Conservation (phyloP, 2,329 filamentous ascomycete species). For the Aspergillus luchuensis region DNA sequence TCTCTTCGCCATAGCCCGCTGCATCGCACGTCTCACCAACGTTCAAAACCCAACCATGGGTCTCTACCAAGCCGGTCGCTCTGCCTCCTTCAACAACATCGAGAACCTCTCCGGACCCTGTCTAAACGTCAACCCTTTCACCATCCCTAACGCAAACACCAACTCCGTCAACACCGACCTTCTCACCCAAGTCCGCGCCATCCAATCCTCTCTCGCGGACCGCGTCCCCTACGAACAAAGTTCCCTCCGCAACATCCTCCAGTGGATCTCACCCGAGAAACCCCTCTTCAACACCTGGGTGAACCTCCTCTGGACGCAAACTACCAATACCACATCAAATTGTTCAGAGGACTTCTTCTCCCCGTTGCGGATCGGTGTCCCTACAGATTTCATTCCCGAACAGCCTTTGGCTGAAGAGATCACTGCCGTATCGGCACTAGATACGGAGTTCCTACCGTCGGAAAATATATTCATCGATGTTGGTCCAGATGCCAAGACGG, state of each 20-base stretch:
- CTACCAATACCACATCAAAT: not conserved
- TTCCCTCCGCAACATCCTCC: constrained; percentile 28
- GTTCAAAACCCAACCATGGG: constrained; percentile 30
- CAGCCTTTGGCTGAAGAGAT: constrained; percentile 11
- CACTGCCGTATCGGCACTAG: constrained; percentile 26
- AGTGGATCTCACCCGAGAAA: constrained; percentile 14
- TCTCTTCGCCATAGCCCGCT: constrained; percentile 32
- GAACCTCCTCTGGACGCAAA: constrained; percentile 36
- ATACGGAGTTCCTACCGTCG: constrained; percentile 27
- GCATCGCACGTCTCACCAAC: constrained; percentile 24
- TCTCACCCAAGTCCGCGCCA: constrained; percentile 16
- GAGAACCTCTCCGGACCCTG: constrained; percentile 33
- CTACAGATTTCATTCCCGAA: constrained; percentile 29
- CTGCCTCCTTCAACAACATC: constrained; percentile 28
- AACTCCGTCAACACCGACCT: not conserved
- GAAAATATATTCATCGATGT: constrained; percentile 32
- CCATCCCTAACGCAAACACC: constrained; percentile 17
- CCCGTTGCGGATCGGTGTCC: constrained; percentile 28
- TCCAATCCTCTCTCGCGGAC: constrained; percentile 30
- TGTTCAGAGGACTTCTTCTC: constrained; percentile 19
- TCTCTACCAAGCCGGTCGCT: constrained; percentile 37
- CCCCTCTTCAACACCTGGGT: constrained; percentile 36
- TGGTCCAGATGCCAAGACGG: constrained; percentile 26
- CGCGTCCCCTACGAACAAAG: constrained; percentile 34
- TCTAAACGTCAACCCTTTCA: constrained; percentile 35